A percentile compares a stretch with the other conserved stretches of the same genome.
phyloP scores from a whole-genome alignment of 2,329 filamentous ascomycete species.

The Penicillium sp. region DNA sequence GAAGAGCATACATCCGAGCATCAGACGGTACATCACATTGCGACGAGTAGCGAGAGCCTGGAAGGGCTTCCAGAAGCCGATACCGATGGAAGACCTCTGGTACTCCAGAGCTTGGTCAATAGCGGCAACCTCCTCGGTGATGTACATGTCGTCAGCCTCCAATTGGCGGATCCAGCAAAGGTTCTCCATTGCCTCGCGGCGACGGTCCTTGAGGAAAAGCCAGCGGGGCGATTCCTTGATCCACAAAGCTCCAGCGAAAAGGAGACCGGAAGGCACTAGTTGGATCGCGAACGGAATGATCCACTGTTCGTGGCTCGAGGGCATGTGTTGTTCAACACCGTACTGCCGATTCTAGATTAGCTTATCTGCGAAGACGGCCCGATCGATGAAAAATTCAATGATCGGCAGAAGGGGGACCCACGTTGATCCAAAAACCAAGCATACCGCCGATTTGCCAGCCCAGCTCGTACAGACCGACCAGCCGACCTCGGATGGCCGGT shows the following conservation, averaged over 20 bases:
- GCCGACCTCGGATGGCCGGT: constrained; percentile 55
- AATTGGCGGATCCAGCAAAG: constrained; percentile 50
- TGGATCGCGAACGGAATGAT: constrained; percentile 38
- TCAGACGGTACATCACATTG: constrained; percentile 69
- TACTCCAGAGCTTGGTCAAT: constrained; percentile 70
- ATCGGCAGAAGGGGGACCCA: constrained; percentile 19
- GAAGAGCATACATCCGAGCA: constrained; percentile 74
- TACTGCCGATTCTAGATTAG: constrained; percentile 41
- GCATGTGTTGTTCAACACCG: constrained; percentile 48
- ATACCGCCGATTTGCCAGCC: constrained; percentile 53
- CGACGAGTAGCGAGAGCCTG: constrained; percentile 53
- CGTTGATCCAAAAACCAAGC: constrained; percentile 50
- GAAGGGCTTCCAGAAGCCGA: constrained; percentile 76
- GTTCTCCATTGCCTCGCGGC: constrained; percentile 63
- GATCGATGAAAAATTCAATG: background rate
- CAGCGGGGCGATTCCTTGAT: constrained; percentile 67
- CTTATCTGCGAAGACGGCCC: background rate
- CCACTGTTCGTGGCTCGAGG: constrained; percentile 33
- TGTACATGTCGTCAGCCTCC: constrained; percentile 56
- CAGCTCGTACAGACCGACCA: constrained; percentile 57
- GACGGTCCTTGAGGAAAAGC: constrained; percentile 67
- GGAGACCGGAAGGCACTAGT: constrained; percentile 34
- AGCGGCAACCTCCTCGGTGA: constrained; percentile 70
- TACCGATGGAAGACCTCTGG: constrained; percentile 62
- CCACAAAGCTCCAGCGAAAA: constrained; percentile 59